Conservation (phyloP, 352 stramenopile genomes). For the Phytopythium boreale region DNA sequence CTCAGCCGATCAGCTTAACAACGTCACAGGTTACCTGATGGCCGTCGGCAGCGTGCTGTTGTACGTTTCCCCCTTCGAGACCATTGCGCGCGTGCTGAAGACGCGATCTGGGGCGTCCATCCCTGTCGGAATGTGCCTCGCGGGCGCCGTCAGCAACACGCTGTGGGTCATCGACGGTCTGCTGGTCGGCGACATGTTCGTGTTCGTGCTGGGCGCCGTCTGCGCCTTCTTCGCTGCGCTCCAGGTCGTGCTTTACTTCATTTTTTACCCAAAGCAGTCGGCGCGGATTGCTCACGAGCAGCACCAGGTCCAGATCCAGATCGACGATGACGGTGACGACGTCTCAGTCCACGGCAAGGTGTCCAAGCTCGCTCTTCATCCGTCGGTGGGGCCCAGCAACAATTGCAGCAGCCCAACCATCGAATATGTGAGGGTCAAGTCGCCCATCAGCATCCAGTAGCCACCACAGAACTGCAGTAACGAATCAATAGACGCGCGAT, state of each 20-base stretch:
- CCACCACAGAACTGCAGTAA: background rate
- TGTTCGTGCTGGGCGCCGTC: conserved; percentile 30
- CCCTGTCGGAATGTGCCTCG: conserved; percentile 27
- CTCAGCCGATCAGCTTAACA: conserved; percentile 9
- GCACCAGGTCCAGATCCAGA: conserved; percentile 1
- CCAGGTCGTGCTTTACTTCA: conserved; percentile 39
- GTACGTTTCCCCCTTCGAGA: conserved; percentile 29
- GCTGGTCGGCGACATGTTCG: conserved; percentile 30
- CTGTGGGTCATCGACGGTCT: conserved; percentile 35
- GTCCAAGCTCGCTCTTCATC: background rate
- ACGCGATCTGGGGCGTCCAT: conserved; percentile 31
- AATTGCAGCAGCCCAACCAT: background rate
- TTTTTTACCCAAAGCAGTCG: conserved; percentile 22
- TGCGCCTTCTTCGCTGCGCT: conserved; percentile 25
- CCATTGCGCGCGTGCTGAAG: conserved; percentile 19
- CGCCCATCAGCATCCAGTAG: background rate
- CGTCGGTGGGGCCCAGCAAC: background rate
- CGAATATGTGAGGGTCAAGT: background rate
- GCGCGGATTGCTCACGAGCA: background rate
- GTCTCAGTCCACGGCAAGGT: background rate
- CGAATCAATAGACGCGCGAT: background rate
- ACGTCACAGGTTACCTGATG: conserved; percentile 27
- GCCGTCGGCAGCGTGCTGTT: conserved; percentile 26
- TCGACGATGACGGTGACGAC: background rate
- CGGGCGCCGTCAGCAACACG: conserved; percentile 24